Percentiles rank a stretch among this genome's conserved stretches.
phyloP scores from a whole-genome alignment of 2,329 filamentous ascomycete species.

The Fusarium sp. region DNA sequence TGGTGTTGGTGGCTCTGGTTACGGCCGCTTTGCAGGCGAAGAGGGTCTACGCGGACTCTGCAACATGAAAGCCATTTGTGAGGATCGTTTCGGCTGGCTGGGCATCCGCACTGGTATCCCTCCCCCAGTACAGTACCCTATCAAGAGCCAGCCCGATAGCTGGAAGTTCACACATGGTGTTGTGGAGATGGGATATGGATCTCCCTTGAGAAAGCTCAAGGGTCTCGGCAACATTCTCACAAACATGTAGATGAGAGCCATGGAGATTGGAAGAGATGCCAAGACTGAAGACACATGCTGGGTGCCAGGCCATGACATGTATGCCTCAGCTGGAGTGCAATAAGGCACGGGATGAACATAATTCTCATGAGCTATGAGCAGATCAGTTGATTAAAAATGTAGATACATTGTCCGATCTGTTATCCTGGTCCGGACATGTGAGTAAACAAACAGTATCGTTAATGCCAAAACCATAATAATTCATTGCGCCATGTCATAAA shows the following conservation, averaged over 20 bases:
- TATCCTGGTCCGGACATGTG: neutral
- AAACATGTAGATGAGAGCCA: constrained; percentile 47
- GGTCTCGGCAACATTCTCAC: constrained; percentile 53
- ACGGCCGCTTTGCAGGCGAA: constrained; percentile 90
- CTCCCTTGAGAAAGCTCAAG: constrained; percentile 47
- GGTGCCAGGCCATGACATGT: neutral
- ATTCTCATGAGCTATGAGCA: constrained; percentile 4
- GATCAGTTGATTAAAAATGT: neutral
- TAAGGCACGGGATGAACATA: neutral
- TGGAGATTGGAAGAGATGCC: neutral
- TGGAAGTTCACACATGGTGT: constrained; percentile 71
- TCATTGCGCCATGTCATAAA: constrained; percentile 9
- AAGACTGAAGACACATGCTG: neutral
- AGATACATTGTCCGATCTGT: neutral
- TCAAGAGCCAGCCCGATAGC: constrained; percentile 68
- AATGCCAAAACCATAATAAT: neutral
- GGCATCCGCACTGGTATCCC: constrained; percentile 81
- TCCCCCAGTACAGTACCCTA: constrained; percentile 80
- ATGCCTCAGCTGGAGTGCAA: neutral
- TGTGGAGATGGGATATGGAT: constrained; percentile 67
- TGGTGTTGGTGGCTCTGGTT: constrained; percentile 86
- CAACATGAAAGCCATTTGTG: constrained; percentile 86
- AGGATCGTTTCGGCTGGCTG: constrained; percentile 71
- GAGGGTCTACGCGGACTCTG: constrained; percentile 87
- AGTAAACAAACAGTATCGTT: neutral